Conservation (phyloP, 2,329 filamentous ascomycete species). For the Xylariales sp. region DNA sequence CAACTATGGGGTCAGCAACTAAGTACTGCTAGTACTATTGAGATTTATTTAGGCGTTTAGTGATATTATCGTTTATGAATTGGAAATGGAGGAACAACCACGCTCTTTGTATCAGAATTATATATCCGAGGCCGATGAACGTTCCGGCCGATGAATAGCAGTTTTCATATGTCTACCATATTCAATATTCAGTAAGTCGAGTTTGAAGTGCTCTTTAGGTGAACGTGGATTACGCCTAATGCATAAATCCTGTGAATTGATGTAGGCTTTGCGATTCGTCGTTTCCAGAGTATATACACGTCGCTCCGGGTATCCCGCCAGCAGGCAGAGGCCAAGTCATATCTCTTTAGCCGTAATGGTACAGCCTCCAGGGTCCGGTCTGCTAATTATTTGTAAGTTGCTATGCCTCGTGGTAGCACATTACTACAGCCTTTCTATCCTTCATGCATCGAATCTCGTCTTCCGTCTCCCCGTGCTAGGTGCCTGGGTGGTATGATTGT, state of each 20-base stretch:
- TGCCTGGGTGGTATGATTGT: slow-evolving; percentile 15
- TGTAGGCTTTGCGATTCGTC: not conserved
- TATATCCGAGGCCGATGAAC: slow-evolving; percentile 13
- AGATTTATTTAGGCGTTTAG: slow-evolving; percentile 22
- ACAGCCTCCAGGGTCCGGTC: not conserved
- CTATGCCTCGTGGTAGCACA: not conserved
- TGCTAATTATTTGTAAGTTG: not conserved
- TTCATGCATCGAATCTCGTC: slow-evolving; percentile 51
- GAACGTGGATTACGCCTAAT: not conserved
- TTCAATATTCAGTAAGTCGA: slow-evolving; percentile 5
- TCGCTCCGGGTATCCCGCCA: not conserved
- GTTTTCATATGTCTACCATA: slow-evolving; percentile 34
- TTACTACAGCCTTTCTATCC: not conserved
- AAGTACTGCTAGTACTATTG: slow-evolving; percentile 11
- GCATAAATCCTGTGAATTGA: not conserved
- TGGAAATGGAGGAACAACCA: slow-evolving; percentile 33
- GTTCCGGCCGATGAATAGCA: slow-evolving; percentile 18
- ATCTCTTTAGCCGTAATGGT: not conserved
- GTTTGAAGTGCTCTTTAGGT: not conserved
- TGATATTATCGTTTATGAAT: slow-evolving; percentile 14
- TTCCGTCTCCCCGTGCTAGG: slow-evolving; percentile 48
- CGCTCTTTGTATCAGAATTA: slow-evolving; percentile 37
- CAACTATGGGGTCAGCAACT: slow-evolving; percentile 19
- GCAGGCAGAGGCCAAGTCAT: not conserved
- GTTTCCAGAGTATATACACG: not conserved